phyloP scores from a whole-genome alignment of 495 filamentous ascomycete species.

The Geoglossum glabrum region DNA sequence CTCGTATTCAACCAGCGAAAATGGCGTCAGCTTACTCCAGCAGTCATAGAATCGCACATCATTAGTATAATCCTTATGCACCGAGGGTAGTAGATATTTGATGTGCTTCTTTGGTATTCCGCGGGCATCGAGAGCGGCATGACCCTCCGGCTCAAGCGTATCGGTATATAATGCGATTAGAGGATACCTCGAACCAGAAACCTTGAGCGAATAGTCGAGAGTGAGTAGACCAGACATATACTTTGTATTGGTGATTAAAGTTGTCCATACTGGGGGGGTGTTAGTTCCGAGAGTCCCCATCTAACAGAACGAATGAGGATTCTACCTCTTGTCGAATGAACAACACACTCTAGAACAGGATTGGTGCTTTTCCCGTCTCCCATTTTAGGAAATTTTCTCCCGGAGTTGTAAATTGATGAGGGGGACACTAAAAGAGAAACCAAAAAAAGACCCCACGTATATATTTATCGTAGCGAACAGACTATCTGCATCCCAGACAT shows the following conservation, averaged over 20 bases:
- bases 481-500: no score
- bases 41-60: slow-evolving; percentile 63
- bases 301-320: not conserved
- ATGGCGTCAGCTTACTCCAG: slow-evolving; percentile 70
- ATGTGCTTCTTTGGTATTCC: slow-evolving; percentile 41
- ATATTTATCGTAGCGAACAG: no score
- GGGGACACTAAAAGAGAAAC: not conserved
- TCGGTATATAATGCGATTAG: slow-evolving; percentile 63
- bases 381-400: not conserved
- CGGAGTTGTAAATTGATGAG: not conserved
- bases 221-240: slow-evolving; percentile 58
- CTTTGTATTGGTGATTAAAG: slow-evolving; percentile 52
- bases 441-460: not conserved
- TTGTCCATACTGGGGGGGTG: slow-evolving; percentile 44
- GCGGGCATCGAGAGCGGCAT: slow-evolving; percentile 38
- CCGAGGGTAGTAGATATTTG: slow-evolving; percentile 38
- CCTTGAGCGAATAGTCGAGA: slow-evolving; percentile 46
- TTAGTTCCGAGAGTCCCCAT: not conserved
- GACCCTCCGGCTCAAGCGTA: slow-evolving; percentile 39
- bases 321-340: not conserved
- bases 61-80: slow-evolving; percentile 34
- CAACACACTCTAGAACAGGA: not conserved
- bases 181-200: slow-evolving; percentile 38
- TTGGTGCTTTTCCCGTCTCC: not conserved
- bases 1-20: slow-evolving; percentile 47